Evolutionary conservation across 2,329 filamentous ascomycete genomes (phyloP).

Genomic region (Phaeosphaeria sp.): DNA sequence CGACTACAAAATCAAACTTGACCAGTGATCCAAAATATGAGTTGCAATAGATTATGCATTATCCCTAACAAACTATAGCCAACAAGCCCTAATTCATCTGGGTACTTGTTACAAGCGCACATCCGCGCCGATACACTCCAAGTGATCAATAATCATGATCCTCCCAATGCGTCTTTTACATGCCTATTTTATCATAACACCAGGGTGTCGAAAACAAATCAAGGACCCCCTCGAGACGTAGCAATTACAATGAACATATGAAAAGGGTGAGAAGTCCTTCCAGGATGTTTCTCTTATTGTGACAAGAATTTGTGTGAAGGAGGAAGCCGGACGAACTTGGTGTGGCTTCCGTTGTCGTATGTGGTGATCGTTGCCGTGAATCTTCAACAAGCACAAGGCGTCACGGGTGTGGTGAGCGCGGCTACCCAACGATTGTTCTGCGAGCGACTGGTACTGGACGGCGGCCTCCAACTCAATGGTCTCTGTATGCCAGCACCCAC

Average conservation of each 20-base stretch:
- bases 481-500: conserved; percentile 2
- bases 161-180: conserved; percentile 15
- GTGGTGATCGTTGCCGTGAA: too few species aligned
- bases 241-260: conserved; percentile 29
- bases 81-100: too few species aligned
- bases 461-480: conserved; percentile 1
- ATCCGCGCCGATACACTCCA: background rate
- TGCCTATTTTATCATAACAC: conserved; percentile 24
- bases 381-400: too few species aligned
- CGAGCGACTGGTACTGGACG: background rate
- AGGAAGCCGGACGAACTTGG: background rate
- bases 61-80: background rate
- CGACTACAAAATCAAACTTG: background rate
- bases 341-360: background rate
- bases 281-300: background rate
- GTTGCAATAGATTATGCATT: background rate
- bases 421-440: background rate
- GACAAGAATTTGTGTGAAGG: background rate
- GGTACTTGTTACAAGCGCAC: background rate
- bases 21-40: background rate
- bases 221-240: conserved; percentile 19
- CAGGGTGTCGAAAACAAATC: conserved; percentile 11
- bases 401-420: background rate
- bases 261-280: conserved; percentile 9
- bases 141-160: background rate